Evolutionary conservation across 352 stramenopile species (phyloP), one percentile per base, ranked within the genome.

Genomic region (Phytopythium ostracodes): DNA sequence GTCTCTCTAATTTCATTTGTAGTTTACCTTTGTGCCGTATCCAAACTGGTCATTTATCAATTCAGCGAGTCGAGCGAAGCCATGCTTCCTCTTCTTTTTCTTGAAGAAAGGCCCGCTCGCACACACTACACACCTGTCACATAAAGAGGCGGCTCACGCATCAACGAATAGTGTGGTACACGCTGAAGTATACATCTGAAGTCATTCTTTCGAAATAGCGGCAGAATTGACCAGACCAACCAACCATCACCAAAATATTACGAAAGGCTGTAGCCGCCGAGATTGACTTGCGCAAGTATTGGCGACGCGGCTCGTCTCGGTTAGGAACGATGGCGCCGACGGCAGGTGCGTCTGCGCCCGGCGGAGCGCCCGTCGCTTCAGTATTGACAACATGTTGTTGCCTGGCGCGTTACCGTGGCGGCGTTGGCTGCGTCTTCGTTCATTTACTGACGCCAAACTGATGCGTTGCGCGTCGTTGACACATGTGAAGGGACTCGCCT

Each of bases 401-500:
- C 33, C 14, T 14, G 33, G 10, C 33, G 10, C 14, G 33, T 2
- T 4, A 14, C 10, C 14, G 33, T 10, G 14, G 51, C 4, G 17
- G 10, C 10, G 25, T 24, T 22, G n/a, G 24, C 38, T 33, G 33
- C 12, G 4, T 24, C 14, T 20, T 5, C 9, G 3, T 25, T 22
- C 42, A 8, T 14, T 6, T 36, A 12, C 18, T 2, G 22, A 0
- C n/a, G 43, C 43, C 1, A 18, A 24, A 7, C 43, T 31, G 12
- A 50, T 22, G 25, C 8, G 3, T 1, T 38, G 42, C 10, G 33
- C 14, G 33, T 10, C 33, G 14, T 15, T 38, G 33, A 38, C n/a
- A n/a, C n/a, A 38, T 17, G 3, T 11, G 0, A 49, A 91, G 84
- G 84, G 33, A 93, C 81, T 14, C 84, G 84, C 35, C 68, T 93